These are phyloP conservation scores for Fusarium sp. DNA, from an alignment of 2,329 filamentous ascomycete genomes.

Conservation along the genomic window DNA sequence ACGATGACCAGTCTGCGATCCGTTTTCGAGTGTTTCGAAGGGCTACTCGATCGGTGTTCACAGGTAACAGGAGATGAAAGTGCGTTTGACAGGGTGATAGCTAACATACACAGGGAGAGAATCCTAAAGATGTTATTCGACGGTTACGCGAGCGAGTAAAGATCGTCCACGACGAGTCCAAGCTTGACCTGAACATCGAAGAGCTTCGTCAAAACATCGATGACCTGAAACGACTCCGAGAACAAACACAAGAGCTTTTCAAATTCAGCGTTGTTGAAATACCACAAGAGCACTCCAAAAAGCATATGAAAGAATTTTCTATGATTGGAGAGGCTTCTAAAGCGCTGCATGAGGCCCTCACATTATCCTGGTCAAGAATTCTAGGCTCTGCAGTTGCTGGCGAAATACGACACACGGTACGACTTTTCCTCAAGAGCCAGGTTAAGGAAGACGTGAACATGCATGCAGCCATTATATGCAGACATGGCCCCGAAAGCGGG, in stretches of 20 bases:
- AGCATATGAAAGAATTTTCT: neutral
- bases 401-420: neutral
- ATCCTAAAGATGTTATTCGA: neutral
- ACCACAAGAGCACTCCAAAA: neutral
- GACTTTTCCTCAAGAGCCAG: neutral
- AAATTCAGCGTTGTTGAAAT: neutral
- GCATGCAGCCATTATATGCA: slow-evolving; percentile 3
- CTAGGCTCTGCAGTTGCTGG: neutral
- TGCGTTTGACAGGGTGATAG: neutral
- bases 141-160: neutral
- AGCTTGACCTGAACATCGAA: neutral
- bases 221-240: slow-evolving; percentile 6
- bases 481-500: neutral
- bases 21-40: neutral
- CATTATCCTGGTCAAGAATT: neutral
- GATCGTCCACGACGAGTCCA: neutral
- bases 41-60: neutral
- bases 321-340: neutral
- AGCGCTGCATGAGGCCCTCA: slow-evolving; percentile 1
- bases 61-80: neutral
- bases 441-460: neutral
- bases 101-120: neutral
- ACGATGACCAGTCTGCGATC: neutral
- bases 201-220: slow-evolving; percentile 3
- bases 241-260: neutral